A percentile compares a stretch with the other conserved stretches of the same genome.
Conservation (phyloP, 768 basidiomycete species). For the Tephrocybe sp. region DNA sequence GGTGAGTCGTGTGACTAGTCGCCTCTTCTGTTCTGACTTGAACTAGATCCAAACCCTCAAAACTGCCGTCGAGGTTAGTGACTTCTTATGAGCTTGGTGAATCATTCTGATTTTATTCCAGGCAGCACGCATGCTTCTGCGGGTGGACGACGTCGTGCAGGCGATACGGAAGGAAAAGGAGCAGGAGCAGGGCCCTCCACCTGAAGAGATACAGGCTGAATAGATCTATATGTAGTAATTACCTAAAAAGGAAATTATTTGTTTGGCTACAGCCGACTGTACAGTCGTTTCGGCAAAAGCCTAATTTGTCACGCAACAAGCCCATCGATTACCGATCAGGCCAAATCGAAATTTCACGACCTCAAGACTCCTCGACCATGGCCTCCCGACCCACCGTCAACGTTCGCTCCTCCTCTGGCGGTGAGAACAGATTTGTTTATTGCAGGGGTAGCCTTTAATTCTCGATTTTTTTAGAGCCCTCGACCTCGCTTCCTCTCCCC, state of each 20-base stretch:
- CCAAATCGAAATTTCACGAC: conserved; percentile 29
- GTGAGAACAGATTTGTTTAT: conserved; percentile 35
- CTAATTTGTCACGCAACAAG: conserved; percentile 23
- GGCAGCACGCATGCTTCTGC: conserved; percentile 88
- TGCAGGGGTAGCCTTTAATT: conserved; percentile 14
- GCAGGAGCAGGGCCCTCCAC: conserved; percentile 46
- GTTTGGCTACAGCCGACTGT: conserved; percentile 24
- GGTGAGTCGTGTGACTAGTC: conserved; percentile 31
- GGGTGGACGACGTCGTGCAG: conserved; percentile 94
- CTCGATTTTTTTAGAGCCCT: conserved; percentile 57
- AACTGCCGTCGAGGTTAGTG: conserved; percentile 86
- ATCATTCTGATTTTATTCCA: conserved; percentile 23
- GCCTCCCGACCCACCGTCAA: conserved; percentile 92
- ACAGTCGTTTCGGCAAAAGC: conserved; percentile 43
- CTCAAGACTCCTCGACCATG: conserved; percentile 66
- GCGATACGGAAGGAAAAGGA: conserved; percentile 78
- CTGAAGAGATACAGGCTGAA: conserved; percentile 51
- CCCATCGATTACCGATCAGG: conserved; percentile 20
- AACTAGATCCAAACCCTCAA: conserved; percentile 92
- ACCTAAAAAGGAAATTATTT: background rate
- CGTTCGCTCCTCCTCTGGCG: conserved; percentile 77
- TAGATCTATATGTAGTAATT: background rate
- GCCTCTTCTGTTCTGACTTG: background rate
- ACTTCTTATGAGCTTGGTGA: background rate
- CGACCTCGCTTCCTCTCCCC: conserved; percentile 87